Conservation (phyloP, 2,329 filamentous ascomycete genomes). For the Aureobasidium sp. region DNA sequence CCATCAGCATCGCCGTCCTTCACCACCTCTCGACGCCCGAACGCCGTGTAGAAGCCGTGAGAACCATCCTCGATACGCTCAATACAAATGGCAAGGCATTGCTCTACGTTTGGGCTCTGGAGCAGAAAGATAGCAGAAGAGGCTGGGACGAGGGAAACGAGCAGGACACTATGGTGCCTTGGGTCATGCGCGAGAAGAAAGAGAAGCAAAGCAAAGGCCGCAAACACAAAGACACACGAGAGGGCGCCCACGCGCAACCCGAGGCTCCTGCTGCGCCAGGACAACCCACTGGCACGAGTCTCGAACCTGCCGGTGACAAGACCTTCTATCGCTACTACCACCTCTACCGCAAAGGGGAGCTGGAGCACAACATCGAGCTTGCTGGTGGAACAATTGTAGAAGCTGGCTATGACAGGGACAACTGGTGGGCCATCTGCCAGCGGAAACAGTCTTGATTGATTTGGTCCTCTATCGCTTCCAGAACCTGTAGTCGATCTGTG, state of each 20-base stretch:
- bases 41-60: conserved; percentile 66
- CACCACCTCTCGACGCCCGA: conserved; percentile 81
- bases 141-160: conserved; percentile 79
- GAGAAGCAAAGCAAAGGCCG: conserved; percentile 21
- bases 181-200: conserved; percentile 60
- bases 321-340: conserved; percentile 92
- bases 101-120: conserved; percentile 91
- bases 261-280: conserved; percentile 25
- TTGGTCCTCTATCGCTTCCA: conserved; percentile 14
- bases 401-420: conserved; percentile 90
- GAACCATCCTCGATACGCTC: conserved; percentile 62
- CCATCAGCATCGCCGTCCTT: conserved; percentile 86
- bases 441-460: conserved; percentile 15
- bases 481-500: conserved; percentile 16
- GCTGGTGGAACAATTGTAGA: conserved; percentile 72
- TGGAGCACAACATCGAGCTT: conserved; percentile 68
- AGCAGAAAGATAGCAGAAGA: conserved; percentile 77
- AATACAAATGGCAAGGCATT: conserved; percentile 58
- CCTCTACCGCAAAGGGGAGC: conserved; percentile 76
- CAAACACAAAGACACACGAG: conserved; percentile 26
- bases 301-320: conserved; percentile 32
- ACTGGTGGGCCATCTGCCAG: conserved; percentile 81
- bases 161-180: conserved; percentile 93
- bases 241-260: conserved; percentile 27
- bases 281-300: neutral